phyloP scores from a whole-genome alignment of 1,284 basidiomycete genomes.

The Cutaneotrichosporon cutaneum region DNA sequence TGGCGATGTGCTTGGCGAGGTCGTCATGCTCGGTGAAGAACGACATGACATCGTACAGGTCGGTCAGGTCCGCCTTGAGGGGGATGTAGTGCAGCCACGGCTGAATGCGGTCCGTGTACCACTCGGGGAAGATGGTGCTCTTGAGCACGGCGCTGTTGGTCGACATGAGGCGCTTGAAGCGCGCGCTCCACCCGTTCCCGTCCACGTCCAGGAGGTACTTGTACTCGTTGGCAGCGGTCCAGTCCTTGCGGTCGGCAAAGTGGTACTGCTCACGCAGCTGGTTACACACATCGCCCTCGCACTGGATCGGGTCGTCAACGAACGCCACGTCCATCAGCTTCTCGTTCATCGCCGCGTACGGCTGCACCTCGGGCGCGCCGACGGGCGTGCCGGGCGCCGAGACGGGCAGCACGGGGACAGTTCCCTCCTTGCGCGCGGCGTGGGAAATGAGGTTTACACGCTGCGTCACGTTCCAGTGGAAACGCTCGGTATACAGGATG shows the following conservation, averaged over 20 bases:
- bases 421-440: slow-evolving; percentile 50
- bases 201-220: slow-evolving; percentile 44
- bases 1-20: slow-evolving; percentile 61
- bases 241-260: slow-evolving; percentile 56
- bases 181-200: slow-evolving; percentile 53
- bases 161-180: slow-evolving; percentile 51
- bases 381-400: slow-evolving; percentile 45
- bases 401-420: slow-evolving; percentile 49
- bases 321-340: slow-evolving; percentile 52
- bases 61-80: slow-evolving; percentile 56
- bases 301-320: slow-evolving; percentile 53
- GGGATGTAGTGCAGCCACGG: slow-evolving; percentile 57
- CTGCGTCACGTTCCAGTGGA: slow-evolving; percentile 61
- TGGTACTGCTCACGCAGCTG: slow-evolving; percentile 56
- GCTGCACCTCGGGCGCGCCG: slow-evolving; percentile 50
- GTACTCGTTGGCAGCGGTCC: slow-evolving; percentile 56
- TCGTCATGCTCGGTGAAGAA: slow-evolving; percentile 65
- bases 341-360: slow-evolving; percentile 53
- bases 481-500: slow-evolving; percentile 56
- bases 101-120: slow-evolving; percentile 54
- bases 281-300: slow-evolving; percentile 56
- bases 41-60: slow-evolving; percentile 56
- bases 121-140: slow-evolving; percentile 55
- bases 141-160: slow-evolving; percentile 55
- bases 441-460: slow-evolving; percentile 51